Conservation (phyloP, 2,329 filamentous ascomycete genomes). For the Penicillium occitanis region DNA sequence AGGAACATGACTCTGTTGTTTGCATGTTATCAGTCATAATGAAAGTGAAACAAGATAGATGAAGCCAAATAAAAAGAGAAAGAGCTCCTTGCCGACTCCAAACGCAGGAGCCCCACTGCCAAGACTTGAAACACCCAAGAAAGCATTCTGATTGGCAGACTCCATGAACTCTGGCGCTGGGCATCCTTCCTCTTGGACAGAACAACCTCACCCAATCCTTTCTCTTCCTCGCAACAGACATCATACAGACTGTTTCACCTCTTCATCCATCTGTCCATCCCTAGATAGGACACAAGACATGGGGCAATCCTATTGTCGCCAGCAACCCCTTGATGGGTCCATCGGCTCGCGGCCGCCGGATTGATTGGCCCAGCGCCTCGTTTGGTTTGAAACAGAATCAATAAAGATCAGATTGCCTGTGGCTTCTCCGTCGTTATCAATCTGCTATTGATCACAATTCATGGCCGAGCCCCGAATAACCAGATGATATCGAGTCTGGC, state of each 20-base stretch:
- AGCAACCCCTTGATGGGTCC: background rate
- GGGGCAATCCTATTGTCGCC: background rate
- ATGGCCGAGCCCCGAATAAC: conserved; percentile 1
- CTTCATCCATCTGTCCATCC: background rate
- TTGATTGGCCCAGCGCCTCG: conserved; percentile 3
- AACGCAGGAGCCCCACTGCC: background rate
- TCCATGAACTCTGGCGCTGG: background rate
- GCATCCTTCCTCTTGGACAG: background rate
- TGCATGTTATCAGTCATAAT: too few species aligned
- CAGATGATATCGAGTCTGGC: background rate
- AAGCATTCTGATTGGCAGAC: background rate
- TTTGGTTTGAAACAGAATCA: conserved; percentile 9
- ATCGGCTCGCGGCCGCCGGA: background rate
- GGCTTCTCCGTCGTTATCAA: background rate
- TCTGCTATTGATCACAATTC: background rate
- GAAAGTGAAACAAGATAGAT: too few species aligned
- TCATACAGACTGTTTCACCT: conserved; percentile 7
- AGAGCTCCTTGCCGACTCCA: background rate
- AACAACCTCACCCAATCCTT: background rate
- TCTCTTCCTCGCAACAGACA: background rate
- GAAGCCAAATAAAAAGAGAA: too few species aligned
- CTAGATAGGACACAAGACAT: background rate
- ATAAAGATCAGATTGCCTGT: background rate
- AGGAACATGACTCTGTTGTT: background rate
- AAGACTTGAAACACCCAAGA: background rate